Conservation (phyloP, 306 rosid species). For the Neltuma alba region DNA sequence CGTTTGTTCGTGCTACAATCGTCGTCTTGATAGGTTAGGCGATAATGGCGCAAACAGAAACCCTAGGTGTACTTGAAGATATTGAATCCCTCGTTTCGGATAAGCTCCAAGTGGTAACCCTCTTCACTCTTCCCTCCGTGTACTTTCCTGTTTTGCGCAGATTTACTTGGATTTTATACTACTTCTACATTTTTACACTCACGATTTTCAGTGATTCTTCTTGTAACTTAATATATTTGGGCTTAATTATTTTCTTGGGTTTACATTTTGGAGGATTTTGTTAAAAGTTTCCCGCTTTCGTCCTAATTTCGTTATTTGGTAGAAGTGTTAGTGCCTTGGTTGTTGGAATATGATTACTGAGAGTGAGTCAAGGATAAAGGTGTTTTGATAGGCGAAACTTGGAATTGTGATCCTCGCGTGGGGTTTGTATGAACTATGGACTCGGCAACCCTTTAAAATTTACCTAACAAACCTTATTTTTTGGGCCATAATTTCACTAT, state of each 20-base stretch:
- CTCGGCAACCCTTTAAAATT: not conserved
- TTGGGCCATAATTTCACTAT: not conserved
- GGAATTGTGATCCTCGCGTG: not conserved
- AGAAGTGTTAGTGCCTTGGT: not conserved
- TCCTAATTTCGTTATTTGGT: not conserved
- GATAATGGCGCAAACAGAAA: not conserved
- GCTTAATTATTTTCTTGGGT: not conserved
- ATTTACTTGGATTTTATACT: not conserved
- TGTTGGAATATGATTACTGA: not conserved
- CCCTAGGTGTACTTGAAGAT: constrained; percentile 15
- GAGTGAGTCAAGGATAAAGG: not conserved
- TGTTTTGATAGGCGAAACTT: not conserved
- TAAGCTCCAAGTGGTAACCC: constrained; percentile 22
- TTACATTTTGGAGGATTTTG: not conserved
- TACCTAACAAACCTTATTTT: not conserved
- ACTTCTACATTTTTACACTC: not conserved
- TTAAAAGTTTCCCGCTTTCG: not conserved
- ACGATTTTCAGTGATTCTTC: not conserved
- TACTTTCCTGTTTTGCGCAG: not conserved
- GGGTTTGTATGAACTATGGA: not conserved
- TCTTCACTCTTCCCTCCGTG: not conserved
- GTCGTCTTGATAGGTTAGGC: not conserved
- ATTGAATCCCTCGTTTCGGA: constrained; percentile 15
- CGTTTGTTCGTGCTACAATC: not conserved
- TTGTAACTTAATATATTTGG: not conserved